phyloP scores from a whole-genome alignment of 345 rosid species.

The Boechera retrofracta region DNA sequence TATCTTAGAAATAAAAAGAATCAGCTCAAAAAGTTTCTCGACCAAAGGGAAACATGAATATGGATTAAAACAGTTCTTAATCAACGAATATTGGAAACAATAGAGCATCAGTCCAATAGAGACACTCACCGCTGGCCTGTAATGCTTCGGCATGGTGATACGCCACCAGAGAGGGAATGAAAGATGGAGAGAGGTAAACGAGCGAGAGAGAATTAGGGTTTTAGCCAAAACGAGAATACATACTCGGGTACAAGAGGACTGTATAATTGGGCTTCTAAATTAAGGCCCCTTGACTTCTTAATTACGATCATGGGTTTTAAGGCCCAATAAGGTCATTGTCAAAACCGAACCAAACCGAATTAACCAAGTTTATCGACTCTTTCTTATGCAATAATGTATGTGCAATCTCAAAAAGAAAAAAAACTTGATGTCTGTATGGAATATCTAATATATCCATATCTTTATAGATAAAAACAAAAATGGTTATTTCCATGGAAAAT shows the following conservation, averaged over 20 bases:
- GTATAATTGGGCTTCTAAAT: constrained; percentile 23
- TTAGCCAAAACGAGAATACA: constrained; percentile 8
- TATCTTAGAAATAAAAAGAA: background rate
- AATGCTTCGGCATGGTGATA: constrained; percentile 83
- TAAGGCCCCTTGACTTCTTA: background rate
- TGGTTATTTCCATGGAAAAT: too few species aligned
- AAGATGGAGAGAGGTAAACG: background rate
- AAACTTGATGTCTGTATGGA: too few species aligned
- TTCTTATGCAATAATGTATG: too few species aligned
- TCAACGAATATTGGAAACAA: background rate
- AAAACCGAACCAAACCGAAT: background rate
- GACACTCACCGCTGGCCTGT: constrained; percentile 77
- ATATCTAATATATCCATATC: too few species aligned
- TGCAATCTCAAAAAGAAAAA: too few species aligned
- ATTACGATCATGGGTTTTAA: background rate
- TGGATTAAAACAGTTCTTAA: background rate
- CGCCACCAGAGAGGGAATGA: constrained; percentile 6
- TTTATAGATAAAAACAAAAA: background rate
- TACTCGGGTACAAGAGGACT: background rate
- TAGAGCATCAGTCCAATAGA: background rate
- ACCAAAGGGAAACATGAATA: background rate
- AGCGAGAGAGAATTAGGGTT: constrained; percentile 47
- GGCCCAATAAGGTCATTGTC: constrained; percentile 6
- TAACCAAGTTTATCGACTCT: background rate
- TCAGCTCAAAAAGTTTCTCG: background rate